These are phyloP conservation scores for Cairneyella variabilis DNA, from an alignment of 495 filamentous ascomycete genomes.

Conservation along the genomic window DNA sequence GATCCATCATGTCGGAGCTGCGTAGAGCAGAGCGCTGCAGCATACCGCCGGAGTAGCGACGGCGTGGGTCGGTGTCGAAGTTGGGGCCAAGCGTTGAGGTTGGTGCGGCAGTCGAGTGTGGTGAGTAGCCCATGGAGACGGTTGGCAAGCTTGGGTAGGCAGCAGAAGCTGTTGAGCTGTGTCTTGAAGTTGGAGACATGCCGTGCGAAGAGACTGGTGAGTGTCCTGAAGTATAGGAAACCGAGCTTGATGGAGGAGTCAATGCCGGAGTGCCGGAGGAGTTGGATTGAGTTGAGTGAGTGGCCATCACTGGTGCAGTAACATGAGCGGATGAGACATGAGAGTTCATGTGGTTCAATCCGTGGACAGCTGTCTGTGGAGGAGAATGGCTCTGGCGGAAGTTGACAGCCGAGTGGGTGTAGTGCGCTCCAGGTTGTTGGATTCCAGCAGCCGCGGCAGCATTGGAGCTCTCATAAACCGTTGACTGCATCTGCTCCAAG, in stretches of 20 bases:
- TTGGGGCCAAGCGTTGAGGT: conserved; percentile 74
- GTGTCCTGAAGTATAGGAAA: conserved; percentile 81
- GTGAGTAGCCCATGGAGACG: conserved; percentile 61
- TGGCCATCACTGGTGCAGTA: conserved; percentile 56
- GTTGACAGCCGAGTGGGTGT: conserved; percentile 47
- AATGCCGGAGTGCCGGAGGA: conserved; percentile 71
- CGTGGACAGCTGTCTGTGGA: conserved; percentile 47
- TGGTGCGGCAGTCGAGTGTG: conserved; percentile 63
- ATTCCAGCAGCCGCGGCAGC: conserved; percentile 71
- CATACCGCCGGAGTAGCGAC: conserved; percentile 82
- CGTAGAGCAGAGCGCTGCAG: conserved; percentile 60
- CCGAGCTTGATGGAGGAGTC: conserved; percentile 82
- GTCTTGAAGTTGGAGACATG: conserved; percentile 62
- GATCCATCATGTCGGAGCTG: conserved; percentile 48
- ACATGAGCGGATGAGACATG: conserved; percentile 55
- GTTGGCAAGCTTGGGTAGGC: conserved; percentile 87
- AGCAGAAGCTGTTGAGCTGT: conserved; percentile 51
- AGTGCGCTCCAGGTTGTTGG: conserved; percentile 64
- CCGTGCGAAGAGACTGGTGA: conserved; percentile 67
- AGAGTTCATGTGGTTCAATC: conserved; percentile 40
- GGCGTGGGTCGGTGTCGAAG: conserved; percentile 76
- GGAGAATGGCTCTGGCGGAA: conserved; percentile 76
- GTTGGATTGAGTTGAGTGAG: conserved; percentile 48
- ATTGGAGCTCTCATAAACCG: conserved; percentile 87
- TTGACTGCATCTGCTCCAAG: conserved; percentile 90